Percentiles rank a stretch among this genome's conserved stretches.
Evolutionary conservation across 345 rosid species (phyloP).

Genomic region (Hibiscus mutabilis): DNA sequence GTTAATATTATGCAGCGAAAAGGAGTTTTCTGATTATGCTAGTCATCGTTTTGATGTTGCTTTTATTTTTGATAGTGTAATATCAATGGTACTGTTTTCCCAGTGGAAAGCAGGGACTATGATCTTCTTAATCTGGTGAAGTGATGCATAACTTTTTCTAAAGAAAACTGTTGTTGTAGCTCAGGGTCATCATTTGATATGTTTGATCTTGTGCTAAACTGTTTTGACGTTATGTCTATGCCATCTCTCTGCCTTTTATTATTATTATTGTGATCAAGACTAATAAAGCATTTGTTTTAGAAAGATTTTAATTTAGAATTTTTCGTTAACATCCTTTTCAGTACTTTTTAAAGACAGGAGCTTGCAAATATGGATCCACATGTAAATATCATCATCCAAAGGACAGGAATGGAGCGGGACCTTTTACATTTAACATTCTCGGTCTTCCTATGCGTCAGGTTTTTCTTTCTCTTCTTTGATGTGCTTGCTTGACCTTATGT

Average conservation of each 20-base stretch:
- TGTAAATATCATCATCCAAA: background rate
- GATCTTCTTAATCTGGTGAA: background rate
- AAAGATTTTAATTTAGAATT: background rate
- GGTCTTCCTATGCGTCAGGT: slow-evolving; percentile 4
- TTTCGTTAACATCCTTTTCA: background rate
- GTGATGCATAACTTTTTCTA: background rate
- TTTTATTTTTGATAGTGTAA: background rate
- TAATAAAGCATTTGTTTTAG: background rate
- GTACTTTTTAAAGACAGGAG: slow-evolving; percentile 2
- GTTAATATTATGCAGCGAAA: background rate
- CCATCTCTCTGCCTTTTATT: background rate
- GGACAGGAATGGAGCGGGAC: slow-evolving; percentile 2
- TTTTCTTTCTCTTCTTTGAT: background rate
- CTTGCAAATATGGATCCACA: slow-evolving; percentile 2
- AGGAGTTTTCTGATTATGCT: background rate
- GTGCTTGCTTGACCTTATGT: background rate
- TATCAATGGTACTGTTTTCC: background rate
- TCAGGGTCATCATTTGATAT: background rate
- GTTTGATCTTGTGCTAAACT: background rate
- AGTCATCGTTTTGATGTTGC: background rate
- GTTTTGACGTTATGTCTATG: background rate
- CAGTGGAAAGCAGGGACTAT: background rate
- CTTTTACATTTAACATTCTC: background rate
- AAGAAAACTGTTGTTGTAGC: background rate
- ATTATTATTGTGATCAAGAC: background rate